Evolutionary conservation across 768 basidiomycete genomes (phyloP), one percentile per base, ranked within the genome.

Genomic region (Pisolithus sp.): DNA sequence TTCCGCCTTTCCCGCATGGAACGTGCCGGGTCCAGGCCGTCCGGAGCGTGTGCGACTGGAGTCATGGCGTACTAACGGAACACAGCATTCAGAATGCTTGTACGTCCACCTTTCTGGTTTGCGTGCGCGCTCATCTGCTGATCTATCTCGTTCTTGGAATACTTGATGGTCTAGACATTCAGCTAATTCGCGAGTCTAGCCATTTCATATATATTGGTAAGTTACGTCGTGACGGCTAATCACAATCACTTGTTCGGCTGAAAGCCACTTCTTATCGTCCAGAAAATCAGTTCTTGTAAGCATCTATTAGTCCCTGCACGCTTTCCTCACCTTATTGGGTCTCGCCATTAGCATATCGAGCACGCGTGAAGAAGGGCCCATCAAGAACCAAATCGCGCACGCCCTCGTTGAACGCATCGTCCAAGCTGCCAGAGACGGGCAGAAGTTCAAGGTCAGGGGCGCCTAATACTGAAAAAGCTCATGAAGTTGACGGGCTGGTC

Each of bases 1-100:
- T 82, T 53, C 56, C 68, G 2, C 68, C 65, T 15, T 59, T 71
- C 7, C 76, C 75, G 0, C 72, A 77, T 28, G 78, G 78, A 2
- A 75, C 74, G 7, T 86, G 85, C 61, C 73, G 73, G 31, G 85
- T 92, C 17, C 92, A 97, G 72, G 91, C 79, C 15, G 77, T 91
- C 40, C 80, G 95, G 49, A 90, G 87, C 54, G 88, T 93, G 20
- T 83, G 77, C 2, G 95, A 97, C 68, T 99, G 95, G 95, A 89
- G 85, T 60, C 90, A 93, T 59, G 95, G 94, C 2, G 88, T 93
- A 34, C 73, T 94, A 57, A 86, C 81, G 4, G 95, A 97, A 67
- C 80, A 82, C 53, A 93, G 89, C 67, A 92, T 98, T 53, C 94
- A 96, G 70, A 87, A 92, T 59, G 94, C 95, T 44, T 93, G 89